Evolutionary conservation across 2,329 filamentous ascomycete species (phyloP).

Genomic region (Xylariaceae sp.): DNA sequence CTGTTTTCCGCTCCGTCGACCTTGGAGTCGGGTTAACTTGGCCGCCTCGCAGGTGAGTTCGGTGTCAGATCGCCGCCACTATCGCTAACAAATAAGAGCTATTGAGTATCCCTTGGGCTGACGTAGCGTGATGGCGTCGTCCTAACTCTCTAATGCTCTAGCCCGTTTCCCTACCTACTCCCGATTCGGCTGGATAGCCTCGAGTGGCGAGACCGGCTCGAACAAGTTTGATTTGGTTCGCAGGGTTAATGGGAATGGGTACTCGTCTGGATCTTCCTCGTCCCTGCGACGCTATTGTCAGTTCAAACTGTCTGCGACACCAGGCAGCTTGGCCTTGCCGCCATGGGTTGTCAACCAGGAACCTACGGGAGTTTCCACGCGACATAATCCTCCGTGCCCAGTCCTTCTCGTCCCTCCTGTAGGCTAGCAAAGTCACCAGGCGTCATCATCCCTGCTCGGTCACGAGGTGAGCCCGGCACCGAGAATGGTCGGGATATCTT

Average conservation of each 20-base stretch:
- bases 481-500: slow-evolving; percentile 95
- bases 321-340: neutral
- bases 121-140: too few relatives aligned
- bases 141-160: too few relatives aligned
- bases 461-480: slow-evolving; percentile 86
- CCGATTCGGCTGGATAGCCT: slow-evolving; percentile 41
- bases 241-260: slow-evolving; percentile 56
- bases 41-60: neutral
- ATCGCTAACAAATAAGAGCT: neutral
- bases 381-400: slow-evolving; percentile 96
- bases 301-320: slow-evolving; percentile 14
- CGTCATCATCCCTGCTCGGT: slow-evolving; percentile 96
- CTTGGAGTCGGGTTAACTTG: neutral
- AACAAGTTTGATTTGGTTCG: slow-evolving; percentile 41
- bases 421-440: slow-evolving; percentile 95
- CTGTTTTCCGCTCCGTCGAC: neutral
- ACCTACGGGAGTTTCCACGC: slow-evolving; percentile 98
- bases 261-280: slow-evolving; percentile 84
- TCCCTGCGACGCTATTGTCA: slow-evolving; percentile 54
- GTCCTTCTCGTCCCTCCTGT: slow-evolving; percentile 87
- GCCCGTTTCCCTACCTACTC: slow-evolving; percentile 27
- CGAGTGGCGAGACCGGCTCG: slow-evolving; percentile 40
- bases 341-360: neutral
- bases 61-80: neutral
- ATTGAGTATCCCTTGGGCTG: neutral